phyloP scores from a whole-genome alignment of 202 grass and related monocot species.

The Eragrostis tef region DNA sequence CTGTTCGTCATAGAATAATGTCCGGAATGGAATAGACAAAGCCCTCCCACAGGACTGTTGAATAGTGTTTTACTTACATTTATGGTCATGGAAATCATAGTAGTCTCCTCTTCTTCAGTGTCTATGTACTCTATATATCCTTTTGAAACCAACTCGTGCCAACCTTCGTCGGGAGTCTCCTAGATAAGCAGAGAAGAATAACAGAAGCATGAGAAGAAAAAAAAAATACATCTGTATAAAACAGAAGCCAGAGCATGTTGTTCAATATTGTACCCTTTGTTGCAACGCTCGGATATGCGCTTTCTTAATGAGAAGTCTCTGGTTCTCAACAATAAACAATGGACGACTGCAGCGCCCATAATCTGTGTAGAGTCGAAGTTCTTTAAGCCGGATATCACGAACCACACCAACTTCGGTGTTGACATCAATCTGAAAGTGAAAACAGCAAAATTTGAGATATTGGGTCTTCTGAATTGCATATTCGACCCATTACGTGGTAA shows the following conservation, averaged over 20 bases:
- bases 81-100: conserved; percentile 99
- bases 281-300: conserved; percentile 81
- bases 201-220: conserved; percentile 45
- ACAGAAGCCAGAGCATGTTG: conserved; percentile 22
- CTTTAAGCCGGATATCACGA: conserved; percentile 91
- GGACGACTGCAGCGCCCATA: conserved; percentile 97
- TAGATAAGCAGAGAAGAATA: conserved; percentile 52
- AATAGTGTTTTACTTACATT: conserved; percentile 61
- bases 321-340: conserved; percentile 92
- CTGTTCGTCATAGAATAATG: background rate
- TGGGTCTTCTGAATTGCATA: background rate
- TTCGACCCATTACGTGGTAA: background rate
- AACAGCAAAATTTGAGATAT: conserved; percentile 36
- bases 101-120: conserved; percentile 96
- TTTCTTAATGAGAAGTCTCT: conserved; percentile 95
- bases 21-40: background rate
- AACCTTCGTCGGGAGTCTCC: conserved; percentile 92
- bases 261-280: conserved; percentile 70
- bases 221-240: conserved; percentile 28
- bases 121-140: conserved; percentile 98
- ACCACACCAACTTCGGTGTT: conserved; percentile 99
- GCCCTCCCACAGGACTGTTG: background rate
- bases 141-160: conserved; percentile 94
- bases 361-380: conserved; percentile 95
- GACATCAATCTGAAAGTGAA: conserved; percentile 76